Base-by-base conservation (phyloP, 345 rosid species). In the Eucalyptus regnans region DNA sequence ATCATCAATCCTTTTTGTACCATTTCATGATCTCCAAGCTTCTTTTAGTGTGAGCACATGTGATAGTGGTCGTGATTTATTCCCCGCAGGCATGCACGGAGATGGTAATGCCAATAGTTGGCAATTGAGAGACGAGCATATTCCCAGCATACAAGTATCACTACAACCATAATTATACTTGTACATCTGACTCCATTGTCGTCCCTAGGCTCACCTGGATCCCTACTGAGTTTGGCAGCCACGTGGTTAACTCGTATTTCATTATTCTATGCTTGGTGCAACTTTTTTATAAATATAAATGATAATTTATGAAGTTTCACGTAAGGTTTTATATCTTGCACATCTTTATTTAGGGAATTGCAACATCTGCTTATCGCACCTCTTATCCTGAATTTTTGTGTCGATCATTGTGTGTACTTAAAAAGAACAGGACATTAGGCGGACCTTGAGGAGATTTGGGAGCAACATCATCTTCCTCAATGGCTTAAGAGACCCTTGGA, bases 401-500 rank as follows among this genome's bases (percentile, higher is more conserved):
- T 64, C 41, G 18, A 14, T n/a, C 37, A n/a, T n/a, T 64, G 76
- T 14, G 62, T 9, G 10, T 64, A 29, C 71, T 64, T 13, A 64
- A 29, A 29, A 12, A 31, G 11, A 17, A 79, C 94, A 93, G 96
- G 89, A 93, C 66, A 93, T 95, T 60, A 86, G 87, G 88, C 86
- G 90, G 86, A 91, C 91, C 9, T 90, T 95, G 92, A 94, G 85
- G 87, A 93, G 95, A 87, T 93, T 90, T 87, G 96, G 91, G 18
- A 95, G 95, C 91, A 95, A 94, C 44, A 94, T 95, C 12, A 94
- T 94, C 90, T 94, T 94, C 94, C 94, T 92, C 86, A 95, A 95
- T 90, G 97, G 96, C 71, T 88, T 94, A 88, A 93, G 96, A 92
- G 97, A 94, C 87, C 96, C 97, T 54, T 94, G 96, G 97, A 95